Evolutionary conservation across 2,329 filamentous ascomycete genomes (phyloP).

Genomic region (Fusarium phyllophilum): DNA sequence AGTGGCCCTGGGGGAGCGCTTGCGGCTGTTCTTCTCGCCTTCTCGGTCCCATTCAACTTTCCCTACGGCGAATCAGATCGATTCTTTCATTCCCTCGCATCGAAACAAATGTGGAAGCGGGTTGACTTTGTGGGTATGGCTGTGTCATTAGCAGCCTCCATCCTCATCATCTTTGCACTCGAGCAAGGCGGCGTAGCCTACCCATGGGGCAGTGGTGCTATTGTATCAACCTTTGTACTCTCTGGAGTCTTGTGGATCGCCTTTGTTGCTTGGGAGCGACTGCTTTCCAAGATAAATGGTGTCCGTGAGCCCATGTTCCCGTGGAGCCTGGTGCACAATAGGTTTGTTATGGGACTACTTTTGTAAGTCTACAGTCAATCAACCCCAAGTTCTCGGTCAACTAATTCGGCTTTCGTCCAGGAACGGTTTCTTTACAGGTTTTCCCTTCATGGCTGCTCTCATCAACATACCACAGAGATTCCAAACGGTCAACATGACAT

Average conservation of each 20-base stretch:
- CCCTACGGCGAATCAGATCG: not conserved
- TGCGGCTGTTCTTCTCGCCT: slow-evolving; percentile 7
- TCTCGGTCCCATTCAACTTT: slow-evolving; percentile 10
- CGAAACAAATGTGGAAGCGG: not conserved
- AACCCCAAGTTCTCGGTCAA: not conserved
- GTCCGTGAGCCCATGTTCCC: not conserved
- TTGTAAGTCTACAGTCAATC: not conserved
- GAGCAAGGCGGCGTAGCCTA: slow-evolving; percentile 56
- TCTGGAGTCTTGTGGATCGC: slow-evolving; percentile 5
- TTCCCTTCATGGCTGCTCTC: slow-evolving; percentile 25
- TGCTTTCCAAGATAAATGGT: not conserved
- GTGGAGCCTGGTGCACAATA: not conserved
- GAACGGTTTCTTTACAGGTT: slow-evolving; percentile 17
- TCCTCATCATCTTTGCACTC: slow-evolving; percentile 58
- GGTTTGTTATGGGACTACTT: not conserved
- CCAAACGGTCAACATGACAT: slow-evolving; percentile 17
- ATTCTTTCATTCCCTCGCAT: not conserved
- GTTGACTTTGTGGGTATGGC: slow-evolving; percentile 40
- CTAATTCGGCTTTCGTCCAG: not conserved
- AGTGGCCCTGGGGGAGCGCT: slow-evolving; percentile 5
- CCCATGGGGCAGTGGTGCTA: slow-evolving; percentile 53
- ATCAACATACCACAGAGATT: slow-evolving; percentile 30
- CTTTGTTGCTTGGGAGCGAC: slow-evolving; percentile 19
- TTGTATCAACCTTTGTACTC: slow-evolving; percentile 45
- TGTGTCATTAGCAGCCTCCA: slow-evolving; percentile 53